A percentile compares a stretch with the other conserved stretches of the same genome.
phyloP scores from a whole-genome alignment of 2,329 filamentous ascomycete species.

The Trichoderma guizhouense region DNA sequence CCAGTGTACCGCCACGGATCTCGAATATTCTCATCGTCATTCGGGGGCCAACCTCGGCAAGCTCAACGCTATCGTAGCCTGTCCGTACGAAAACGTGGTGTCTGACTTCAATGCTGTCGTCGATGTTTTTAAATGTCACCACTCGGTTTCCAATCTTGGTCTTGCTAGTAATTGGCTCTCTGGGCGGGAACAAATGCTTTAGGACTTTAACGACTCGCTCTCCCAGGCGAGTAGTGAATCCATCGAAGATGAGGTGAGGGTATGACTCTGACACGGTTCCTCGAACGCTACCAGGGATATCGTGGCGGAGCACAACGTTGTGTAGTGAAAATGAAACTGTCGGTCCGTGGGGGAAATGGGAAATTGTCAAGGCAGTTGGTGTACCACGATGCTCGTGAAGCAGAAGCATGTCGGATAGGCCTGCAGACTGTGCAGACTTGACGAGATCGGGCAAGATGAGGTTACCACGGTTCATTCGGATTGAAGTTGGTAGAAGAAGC shows the following conservation, averaged over 20 bases:
- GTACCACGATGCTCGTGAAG: constrained; percentile 91
- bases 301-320: constrained; percentile 88
- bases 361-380: constrained; percentile 83
- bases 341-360: constrained; percentile 83
- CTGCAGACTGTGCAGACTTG: constrained; percentile 72
- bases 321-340: constrained; percentile 78
- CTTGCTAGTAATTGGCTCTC: constrained; percentile 68
- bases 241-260: constrained; percentile 93
- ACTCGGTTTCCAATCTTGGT: constrained; percentile 81
- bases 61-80: constrained; percentile 81
- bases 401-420: constrained; percentile 79
- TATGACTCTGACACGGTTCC: constrained; percentile 92
- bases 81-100: constrained; percentile 85
- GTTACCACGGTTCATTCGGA: constrained; percentile 88
- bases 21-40: constrained; percentile 98
- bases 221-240: constrained; percentile 79
- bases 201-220: constrained; percentile 82
- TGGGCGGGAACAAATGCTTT: constrained; percentile 90
- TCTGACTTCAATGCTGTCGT: constrained; percentile 89
- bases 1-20: constrained; percentile 84
- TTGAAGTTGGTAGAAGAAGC: constrained; percentile 76
- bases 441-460: constrained; percentile 83
- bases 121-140: constrained; percentile 91
- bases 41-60: constrained; percentile 84
- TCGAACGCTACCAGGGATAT: constrained; percentile 82